Evolutionary conservation across 2,329 filamentous ascomycete genomes (phyloP).

Genomic region (Penicillium hordei): DNA sequence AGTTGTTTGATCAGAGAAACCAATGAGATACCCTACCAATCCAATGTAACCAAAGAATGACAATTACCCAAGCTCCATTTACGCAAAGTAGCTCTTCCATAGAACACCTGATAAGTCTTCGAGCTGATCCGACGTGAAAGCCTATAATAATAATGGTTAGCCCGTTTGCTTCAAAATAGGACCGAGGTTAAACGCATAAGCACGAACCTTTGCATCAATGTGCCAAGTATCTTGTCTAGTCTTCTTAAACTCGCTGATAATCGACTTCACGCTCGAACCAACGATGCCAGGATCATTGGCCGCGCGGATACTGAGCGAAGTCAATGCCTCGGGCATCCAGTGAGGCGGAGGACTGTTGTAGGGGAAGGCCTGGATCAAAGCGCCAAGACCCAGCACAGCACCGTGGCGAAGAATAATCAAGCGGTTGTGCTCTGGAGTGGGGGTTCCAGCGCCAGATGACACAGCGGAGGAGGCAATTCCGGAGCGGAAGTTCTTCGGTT

Average conservation of each 20-base stretch:
- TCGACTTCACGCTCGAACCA: constrained; percentile 90
- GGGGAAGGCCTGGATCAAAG: constrained; percentile 91
- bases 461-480: constrained; percentile 41
- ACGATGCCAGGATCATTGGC: constrained; percentile 88
- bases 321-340: constrained; percentile 93
- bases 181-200: not conserved
- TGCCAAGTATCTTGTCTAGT: constrained; percentile 98
- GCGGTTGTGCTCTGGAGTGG: constrained; percentile 60
- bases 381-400: constrained; percentile 85
- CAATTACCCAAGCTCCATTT: constrained; percentile 15
- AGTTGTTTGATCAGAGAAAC: not conserved
- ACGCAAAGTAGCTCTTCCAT: constrained; percentile 99
- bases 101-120: constrained; percentile 94
- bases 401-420: constrained; percentile 82
- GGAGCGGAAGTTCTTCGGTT: constrained; percentile 39
- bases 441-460: constrained; percentile 49
- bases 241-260: constrained; percentile 98
- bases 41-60: not conserved
- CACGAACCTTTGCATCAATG: constrained; percentile 89
- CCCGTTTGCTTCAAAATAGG: not conserved
- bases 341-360: constrained; percentile 87
- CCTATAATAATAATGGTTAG: constrained; percentile 54
- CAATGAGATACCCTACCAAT: not conserved
- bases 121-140: constrained; percentile 85
- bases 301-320: constrained; percentile 78